phyloP scores from a whole-genome alignment of 495 filamentous ascomycete species.

The Entonaema liquescens region DNA sequence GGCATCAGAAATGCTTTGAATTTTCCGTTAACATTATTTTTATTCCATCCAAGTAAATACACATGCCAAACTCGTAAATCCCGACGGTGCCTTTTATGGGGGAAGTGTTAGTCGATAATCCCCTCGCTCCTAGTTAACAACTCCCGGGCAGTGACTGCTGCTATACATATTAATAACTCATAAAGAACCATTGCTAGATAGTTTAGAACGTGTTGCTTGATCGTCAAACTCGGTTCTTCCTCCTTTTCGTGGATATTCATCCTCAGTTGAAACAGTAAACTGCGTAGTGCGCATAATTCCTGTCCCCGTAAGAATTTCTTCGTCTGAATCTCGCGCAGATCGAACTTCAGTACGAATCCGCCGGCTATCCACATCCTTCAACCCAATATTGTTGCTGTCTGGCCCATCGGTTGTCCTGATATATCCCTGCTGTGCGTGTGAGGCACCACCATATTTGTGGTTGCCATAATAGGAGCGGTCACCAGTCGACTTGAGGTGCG shows the following conservation, averaged over 20 bases:
- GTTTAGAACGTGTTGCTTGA: slow-evolving; percentile 20
- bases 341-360: slow-evolving; percentile 25
- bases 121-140: no score
- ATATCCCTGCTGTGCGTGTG: slow-evolving; percentile 32
- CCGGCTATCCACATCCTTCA: slow-evolving; percentile 32
- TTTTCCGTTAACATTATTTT: no score
- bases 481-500: slow-evolving; percentile 18
- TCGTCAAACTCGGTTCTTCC: slow-evolving; percentile 5
- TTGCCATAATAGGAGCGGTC: slow-evolving; percentile 24
- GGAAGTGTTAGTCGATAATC: neutral
- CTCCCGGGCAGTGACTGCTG: neutral
- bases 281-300: slow-evolving; percentile 41
- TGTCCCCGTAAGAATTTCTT: slow-evolving; percentile 42
- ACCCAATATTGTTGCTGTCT: slow-evolving; percentile 12
- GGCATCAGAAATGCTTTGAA: no score
- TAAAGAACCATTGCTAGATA: slow-evolving; percentile 29
- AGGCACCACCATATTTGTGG: slow-evolving; percentile 24
- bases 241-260: slow-evolving; percentile 2
- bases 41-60: no score
- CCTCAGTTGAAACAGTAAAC: slow-evolving; percentile 31
- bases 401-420: slow-evolving; percentile 28
- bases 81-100: neutral
- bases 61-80: no score
- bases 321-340: slow-evolving; percentile 32
- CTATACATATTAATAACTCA: slow-evolving; percentile 4